Base-by-base conservation (phyloP, 2,329 filamentous ascomycete genomes). In the Cladosporium cucumerinum region DNA sequence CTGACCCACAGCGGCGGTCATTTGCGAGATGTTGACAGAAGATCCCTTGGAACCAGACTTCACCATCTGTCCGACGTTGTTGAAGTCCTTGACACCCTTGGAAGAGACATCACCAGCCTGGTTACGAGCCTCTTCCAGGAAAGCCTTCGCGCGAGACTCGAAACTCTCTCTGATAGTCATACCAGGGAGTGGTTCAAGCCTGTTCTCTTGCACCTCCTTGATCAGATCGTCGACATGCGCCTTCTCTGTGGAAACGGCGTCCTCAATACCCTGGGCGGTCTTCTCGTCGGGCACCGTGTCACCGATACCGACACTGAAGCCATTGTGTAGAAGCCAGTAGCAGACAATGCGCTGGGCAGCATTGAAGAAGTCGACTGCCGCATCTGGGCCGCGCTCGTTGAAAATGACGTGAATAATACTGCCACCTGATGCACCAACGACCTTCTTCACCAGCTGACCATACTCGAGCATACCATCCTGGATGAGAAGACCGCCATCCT, bases 161-260 rank as follows among this genome's bases (percentile, higher is more conserved):
- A 99, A 99, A 0, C 95, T 98, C 75, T 97, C 93, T 82, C 96
- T 91, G 66, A 99, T 90, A 70, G 96, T 99, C 93, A 99, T 97
- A 86, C 95, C 95, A 51, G 95, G 95, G 62, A 95, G 81, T n/a
- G 93, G 87, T 78, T 99, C 95, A 55, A 99, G 87, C 71, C 89
- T 84, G 77, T 98, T 96, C 59, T 88, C 87, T 3, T 93, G 96
- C 1, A 96, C 96, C 74, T 86, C 82, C 6, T 84, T 83, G 11
- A 93, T 95, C 65, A 96, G 86, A 2, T 84, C 80, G 51, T 88
- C 87, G 64, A 99, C 93, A 70, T 93, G 87, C 0, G 83, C 82
- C 82, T 99, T 99, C 73, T 96, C 88, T 48, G 86, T 84, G 28
- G 90, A 85, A 69, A 99, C 93, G 64, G 92, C 90, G 7, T 86